Evolutionary conservation across 139 green algal genomes (phyloP).

Genomic region (Micractinium sp.): DNA sequence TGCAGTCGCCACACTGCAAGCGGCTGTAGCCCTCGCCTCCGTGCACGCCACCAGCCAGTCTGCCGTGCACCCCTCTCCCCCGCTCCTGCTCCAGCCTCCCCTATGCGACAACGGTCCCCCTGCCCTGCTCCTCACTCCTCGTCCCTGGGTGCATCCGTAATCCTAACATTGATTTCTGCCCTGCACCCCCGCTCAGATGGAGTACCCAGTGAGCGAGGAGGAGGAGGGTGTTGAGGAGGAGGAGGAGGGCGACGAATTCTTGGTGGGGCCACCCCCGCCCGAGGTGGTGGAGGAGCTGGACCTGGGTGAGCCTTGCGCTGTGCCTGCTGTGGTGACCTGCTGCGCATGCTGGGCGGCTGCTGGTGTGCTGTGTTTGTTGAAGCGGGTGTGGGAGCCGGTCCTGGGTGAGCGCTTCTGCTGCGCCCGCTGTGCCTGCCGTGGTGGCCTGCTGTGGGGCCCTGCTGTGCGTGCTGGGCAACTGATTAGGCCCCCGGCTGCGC

Average conservation of each 20-base stretch:
- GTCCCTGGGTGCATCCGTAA: background rate
- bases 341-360: background rate
- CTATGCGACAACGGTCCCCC: background rate
- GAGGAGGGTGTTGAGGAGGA: background rate
- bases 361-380: background rate
- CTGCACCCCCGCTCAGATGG: background rate
- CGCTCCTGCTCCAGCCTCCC: background rate
- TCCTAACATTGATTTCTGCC: background rate
- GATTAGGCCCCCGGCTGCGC: too few relatives aligned
- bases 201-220: slow-evolving; percentile 20
- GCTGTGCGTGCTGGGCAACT: background rate
- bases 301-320: slow-evolving; percentile 15
- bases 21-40: too few relatives aligned
- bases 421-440: slow-evolving; percentile 83
- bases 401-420: slow-evolving; percentile 75
- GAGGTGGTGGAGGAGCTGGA: slow-evolving; percentile 71
- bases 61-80: background rate
- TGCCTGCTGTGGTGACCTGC: background rate
- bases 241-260: slow-evolving; percentile 47
- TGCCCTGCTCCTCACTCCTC: background rate
- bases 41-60: background rate
- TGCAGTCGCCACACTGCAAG: too few relatives aligned
- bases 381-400: slow-evolving; percentile 54
- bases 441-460: background rate
- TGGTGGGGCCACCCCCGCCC: slow-evolving; percentile 76